Evolutionary conservation across 2,329 filamentous ascomycete species (phyloP).

Genomic region (Colletotrichum orbiculare): DNA sequence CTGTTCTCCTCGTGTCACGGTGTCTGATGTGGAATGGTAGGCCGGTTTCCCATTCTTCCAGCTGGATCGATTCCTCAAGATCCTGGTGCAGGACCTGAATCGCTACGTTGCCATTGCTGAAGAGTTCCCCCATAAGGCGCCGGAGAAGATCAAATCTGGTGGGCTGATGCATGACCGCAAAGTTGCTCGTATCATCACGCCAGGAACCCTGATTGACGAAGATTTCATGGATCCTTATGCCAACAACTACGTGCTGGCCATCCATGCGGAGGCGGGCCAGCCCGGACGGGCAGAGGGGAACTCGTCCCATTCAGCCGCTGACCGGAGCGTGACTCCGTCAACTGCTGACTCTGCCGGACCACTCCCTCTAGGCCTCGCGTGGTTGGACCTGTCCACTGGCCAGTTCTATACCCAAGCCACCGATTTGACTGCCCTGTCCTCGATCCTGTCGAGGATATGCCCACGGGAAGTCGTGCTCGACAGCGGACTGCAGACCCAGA

Average conservation of each 20-base stretch:
- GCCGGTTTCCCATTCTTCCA: slow-evolving; percentile 95
- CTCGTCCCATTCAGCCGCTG: slow-evolving; percentile 23
- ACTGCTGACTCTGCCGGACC: slow-evolving; percentile 23
- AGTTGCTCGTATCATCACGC: slow-evolving; percentile 89
- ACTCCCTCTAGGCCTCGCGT: slow-evolving; percentile 79
- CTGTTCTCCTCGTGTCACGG: slow-evolving; percentile 28
- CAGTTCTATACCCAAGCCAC: slow-evolving; percentile 89
- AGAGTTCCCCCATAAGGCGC: slow-evolving; percentile 82
- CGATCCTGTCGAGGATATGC: slow-evolving; percentile 82
- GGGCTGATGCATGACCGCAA: slow-evolving; percentile 86
- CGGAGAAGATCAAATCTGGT: slow-evolving; percentile 77
- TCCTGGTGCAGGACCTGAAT: slow-evolving; percentile 89
- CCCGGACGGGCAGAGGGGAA: slow-evolving; percentile 20
- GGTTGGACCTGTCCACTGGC: slow-evolving; percentile 95
- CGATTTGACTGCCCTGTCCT: slow-evolving; percentile 77
- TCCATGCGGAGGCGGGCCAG: slow-evolving; percentile 63
- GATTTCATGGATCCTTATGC: slow-evolving; percentile 95
- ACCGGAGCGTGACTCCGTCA: slow-evolving; percentile 24
- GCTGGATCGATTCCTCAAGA: slow-evolving; percentile 91
- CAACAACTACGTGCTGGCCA: slow-evolving; percentile 91
- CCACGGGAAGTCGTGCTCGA: slow-evolving; percentile 88
- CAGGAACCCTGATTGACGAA: slow-evolving; percentile 96
- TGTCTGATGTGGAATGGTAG: slow-evolving; percentile 54
- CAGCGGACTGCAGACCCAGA: slow-evolving; percentile 66
- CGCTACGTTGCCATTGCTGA: slow-evolving; percentile 95